Evolutionary conservation across 768 basidiomycete species (phyloP).

Genomic region (Naematelia encephala): DNA sequence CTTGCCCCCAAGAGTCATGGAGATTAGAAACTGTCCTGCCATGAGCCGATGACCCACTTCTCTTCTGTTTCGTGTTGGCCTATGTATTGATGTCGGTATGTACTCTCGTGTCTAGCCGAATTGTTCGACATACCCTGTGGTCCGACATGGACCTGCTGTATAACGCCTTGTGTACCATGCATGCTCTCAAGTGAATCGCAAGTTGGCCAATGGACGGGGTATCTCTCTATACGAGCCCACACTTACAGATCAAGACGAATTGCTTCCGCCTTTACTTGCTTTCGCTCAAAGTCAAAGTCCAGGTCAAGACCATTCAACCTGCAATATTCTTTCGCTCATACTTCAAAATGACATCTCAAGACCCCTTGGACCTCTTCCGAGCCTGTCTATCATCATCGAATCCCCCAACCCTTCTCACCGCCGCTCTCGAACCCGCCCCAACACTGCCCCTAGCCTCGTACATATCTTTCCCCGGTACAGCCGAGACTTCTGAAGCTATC

Average conservation of each 20-base stretch:
- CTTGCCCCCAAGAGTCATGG: too few relatives aligned
- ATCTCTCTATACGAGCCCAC: not conserved
- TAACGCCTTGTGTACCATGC: not conserved
- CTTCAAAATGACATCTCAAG: constrained; percentile 15
- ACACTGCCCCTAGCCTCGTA: constrained; percentile 64
- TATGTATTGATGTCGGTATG: too few relatives aligned
- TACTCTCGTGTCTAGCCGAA: too few relatives aligned
- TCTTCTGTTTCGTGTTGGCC: too few relatives aligned
- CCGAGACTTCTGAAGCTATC: constrained; percentile 11
- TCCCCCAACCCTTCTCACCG: constrained; percentile 40
- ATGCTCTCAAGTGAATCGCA: not conserved
- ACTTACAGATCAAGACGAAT: not conserved
- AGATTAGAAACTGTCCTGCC: too few relatives aligned
- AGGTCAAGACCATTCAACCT: not conserved
- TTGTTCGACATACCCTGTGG: too few relatives aligned
- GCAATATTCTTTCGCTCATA: not conserved
- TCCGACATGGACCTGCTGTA: not conserved
- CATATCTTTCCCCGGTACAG: constrained; percentile 56
- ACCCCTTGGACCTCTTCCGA: constrained; percentile 49
- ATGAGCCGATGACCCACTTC: too few relatives aligned
- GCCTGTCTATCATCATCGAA: constrained; percentile 29
- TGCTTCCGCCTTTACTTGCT: not conserved
- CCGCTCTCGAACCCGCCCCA: constrained; percentile 40
- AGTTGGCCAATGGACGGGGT: too few relatives aligned
- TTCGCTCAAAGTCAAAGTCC: not conserved